Evolutionary conservation across 2,329 filamentous ascomycete species (phyloP), one percentile per base, ranked within the genome.

Genomic region (Colletotrichum magnum): DNA sequence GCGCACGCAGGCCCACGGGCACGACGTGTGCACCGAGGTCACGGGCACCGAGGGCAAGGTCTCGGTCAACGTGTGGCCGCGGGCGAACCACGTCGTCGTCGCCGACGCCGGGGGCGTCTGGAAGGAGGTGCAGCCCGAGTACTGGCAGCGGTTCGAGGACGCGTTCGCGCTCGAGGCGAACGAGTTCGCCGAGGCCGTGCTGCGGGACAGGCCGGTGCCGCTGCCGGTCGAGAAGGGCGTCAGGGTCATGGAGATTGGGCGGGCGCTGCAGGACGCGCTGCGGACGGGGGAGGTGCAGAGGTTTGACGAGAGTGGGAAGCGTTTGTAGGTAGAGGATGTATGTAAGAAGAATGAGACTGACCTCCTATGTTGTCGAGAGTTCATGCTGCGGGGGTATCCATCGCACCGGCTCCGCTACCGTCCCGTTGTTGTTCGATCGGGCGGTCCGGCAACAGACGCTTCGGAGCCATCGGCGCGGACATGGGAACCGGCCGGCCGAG

Each of bases 1-100:
- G 6, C 83, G 90, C 15, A 92, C 91, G 87, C 92, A 92, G 87
- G 88, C 89, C 0, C 86, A 87, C 0, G 90, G 90, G 0, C 90
- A 92, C 77, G 87, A 91, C 70, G 90, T 92, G 75, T 87, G 85
- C 66, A 90, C 90, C 0, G 89, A 92, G 78, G 86, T 92, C 68
- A 89, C 92, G 64, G 90, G 90, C 13, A 92, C 90, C 1, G 83
- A 86, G 73, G 89, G 90, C 39, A 92, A 91, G 76, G 74, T 92
- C 4, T 80, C 83, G 1, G 82, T 92, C 68, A 92, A 92, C 73
- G 84, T 82, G 5, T 85, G 89, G 72, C 89, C 90, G 5, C 79
- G 81, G 58, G 79, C 77, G 2, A 87, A 87, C 60, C 79, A 90
- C 21, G 84, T 91, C 36, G 85, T 89, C 68, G 80, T 87, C 54